Percentiles rank a stretch among this genome's conserved stretches.
phyloP scores from a whole-genome alignment of 1,284 basidiomycete species.

The Gymnopus androsaceus region DNA sequence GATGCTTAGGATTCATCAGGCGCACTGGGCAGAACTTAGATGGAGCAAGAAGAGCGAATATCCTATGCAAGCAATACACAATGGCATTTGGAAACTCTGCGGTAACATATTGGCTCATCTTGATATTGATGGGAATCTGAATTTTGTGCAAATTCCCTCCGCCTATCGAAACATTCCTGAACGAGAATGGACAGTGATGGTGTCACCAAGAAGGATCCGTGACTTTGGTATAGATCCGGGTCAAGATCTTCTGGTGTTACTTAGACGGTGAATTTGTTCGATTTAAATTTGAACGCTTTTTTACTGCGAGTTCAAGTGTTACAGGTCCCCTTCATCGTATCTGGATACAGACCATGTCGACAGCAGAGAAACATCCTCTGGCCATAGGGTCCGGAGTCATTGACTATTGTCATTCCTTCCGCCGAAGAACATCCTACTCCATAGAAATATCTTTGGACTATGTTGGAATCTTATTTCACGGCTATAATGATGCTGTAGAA shows the following conservation, averaged over 20 bases:
- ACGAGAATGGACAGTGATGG: constrained; percentile 47
- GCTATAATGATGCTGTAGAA: constrained; percentile 18
- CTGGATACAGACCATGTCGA: constrained; percentile 49
- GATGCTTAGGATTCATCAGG: constrained; percentile 43
- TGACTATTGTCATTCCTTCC: constrained; percentile 27
- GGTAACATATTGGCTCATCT: constrained; percentile 60
- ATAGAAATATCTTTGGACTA: constrained; percentile 52
- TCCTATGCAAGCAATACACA: constrained; percentile 39
- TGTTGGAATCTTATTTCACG: constrained; percentile 47
- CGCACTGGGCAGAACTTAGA: constrained; percentile 47
- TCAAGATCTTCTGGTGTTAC: constrained; percentile 58
- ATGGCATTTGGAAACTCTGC: constrained; percentile 56
- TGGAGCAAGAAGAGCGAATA: constrained; percentile 39
- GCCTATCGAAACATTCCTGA: too few relatives aligned
- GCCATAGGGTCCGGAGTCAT: constrained; percentile 39
- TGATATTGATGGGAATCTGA: constrained; percentile 30
- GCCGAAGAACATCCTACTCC: constrained; percentile 40
- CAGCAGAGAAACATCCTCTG: constrained; percentile 47
- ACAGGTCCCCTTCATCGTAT: constrained; percentile 34
- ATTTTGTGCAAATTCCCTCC: constrained; percentile 55
- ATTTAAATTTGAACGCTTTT: too few relatives aligned
- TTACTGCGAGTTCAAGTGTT: too few relatives aligned
- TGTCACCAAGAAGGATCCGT: constrained; percentile 40
- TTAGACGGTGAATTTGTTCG: too few relatives aligned
- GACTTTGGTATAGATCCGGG: constrained; percentile 67